Evolutionary conservation across 129 eudicot genomes (phyloP).

Genomic region (Escallonia herrerae): DNA sequence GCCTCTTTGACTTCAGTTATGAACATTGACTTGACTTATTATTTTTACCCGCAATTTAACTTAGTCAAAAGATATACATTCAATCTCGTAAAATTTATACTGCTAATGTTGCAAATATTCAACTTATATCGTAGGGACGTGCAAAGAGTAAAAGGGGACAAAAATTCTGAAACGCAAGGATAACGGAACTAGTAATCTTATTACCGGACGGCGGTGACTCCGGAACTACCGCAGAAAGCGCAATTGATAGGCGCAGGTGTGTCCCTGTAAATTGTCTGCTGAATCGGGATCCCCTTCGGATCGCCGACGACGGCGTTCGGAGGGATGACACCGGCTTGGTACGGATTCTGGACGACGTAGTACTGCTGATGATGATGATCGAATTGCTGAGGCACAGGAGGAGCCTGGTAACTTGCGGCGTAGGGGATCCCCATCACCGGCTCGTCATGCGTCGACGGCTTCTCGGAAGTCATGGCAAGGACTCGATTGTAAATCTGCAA

Average conservation of each 20-base stretch:
- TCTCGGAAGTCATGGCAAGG: too few relatives aligned
- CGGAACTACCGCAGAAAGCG: constrained; percentile 53
- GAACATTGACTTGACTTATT: too few relatives aligned
- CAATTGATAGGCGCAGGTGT: constrained; percentile 95
- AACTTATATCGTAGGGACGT: too few relatives aligned
- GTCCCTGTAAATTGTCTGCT: constrained; percentile 79
- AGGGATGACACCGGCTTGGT: constrained; percentile 56
- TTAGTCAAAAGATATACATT: too few relatives aligned
- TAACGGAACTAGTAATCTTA: not conserved
- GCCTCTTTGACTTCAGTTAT: too few relatives aligned
- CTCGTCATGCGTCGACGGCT: constrained; percentile 29
- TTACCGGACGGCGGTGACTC: constrained; percentile 68
- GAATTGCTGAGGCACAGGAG: not conserved
- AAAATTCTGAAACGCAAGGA: not conserved
- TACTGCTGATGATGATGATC: constrained; percentile 19
- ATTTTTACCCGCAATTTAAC: too few relatives aligned
- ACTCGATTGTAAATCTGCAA: too few relatives aligned
- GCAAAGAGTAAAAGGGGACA: not conserved
- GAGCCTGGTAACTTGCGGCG: constrained; percentile 34
- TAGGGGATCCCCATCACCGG: constrained; percentile 79
- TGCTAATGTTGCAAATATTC: too few relatives aligned
- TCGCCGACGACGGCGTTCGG: constrained; percentile 75
- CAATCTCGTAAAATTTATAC: too few relatives aligned
- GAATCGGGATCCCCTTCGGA: constrained; percentile 87
- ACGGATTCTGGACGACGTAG: constrained; percentile 43